Conservation (phyloP, 139 green algal species). For the Micractinium sp. region DNA sequence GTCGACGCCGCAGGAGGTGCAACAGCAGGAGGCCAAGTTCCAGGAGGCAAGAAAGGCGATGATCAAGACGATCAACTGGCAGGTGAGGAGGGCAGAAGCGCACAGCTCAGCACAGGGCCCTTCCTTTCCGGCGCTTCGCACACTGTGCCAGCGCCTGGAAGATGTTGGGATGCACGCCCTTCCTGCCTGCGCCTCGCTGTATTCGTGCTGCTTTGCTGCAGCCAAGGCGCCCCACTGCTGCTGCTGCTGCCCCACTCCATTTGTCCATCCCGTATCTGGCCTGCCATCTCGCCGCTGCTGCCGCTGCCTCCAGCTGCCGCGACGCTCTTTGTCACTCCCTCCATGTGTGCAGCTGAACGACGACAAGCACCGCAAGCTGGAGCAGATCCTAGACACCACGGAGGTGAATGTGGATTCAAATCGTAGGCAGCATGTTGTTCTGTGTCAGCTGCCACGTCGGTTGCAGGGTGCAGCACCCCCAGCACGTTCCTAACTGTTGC, state of each 20-base stretch:
- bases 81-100: neutral
- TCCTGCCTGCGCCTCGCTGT: too few species aligned
- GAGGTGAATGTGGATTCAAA: neutral
- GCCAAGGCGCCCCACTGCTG: too few species aligned
- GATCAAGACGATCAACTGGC: conserved; percentile 34
- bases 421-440: too few species aligned
- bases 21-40: conserved; percentile 17
- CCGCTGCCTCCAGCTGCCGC: neutral
- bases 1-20: neutral
- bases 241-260: neutral
- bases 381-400: conserved; percentile 37
- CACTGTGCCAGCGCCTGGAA: neutral
- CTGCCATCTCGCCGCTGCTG: neutral
- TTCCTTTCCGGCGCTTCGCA: neutral
- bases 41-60: conserved; percentile 11
- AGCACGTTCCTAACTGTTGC: too few species aligned
- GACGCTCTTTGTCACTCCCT: neutral
- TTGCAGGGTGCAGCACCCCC: too few species aligned
- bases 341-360: conserved; percentile 14
- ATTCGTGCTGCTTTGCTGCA: too few species aligned
- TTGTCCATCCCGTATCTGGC: neutral
- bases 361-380: conserved; percentile 41
- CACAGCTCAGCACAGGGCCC: neutral
- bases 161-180: too few species aligned
- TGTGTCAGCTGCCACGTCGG: too few species aligned